Evolutionary conservation across 2,329 filamentous ascomycete species (phyloP).

Genomic region (Colletotrichum tanaceti): DNA sequence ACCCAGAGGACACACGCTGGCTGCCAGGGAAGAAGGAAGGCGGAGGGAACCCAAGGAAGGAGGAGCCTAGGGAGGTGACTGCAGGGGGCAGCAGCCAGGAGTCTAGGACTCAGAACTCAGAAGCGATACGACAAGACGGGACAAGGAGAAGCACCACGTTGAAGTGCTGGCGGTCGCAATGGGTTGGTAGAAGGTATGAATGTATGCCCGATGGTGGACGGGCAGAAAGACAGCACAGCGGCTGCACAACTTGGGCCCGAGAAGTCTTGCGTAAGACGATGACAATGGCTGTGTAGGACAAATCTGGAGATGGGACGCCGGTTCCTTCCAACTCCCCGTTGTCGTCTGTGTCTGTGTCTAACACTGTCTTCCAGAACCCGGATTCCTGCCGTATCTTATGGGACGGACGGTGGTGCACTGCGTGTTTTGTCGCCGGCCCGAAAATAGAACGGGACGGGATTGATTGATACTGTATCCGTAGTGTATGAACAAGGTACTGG

Average conservation of each 20-base stretch:
- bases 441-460: constrained; percentile 34
- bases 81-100: constrained; percentile 10
- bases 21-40: constrained; percentile 35
- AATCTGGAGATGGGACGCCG: constrained; percentile 34
- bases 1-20: constrained; percentile 30
- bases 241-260: constrained; percentile 27
- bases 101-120: background rate
- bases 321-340: constrained; percentile 22
- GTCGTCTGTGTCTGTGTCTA: constrained; percentile 18
- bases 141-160: background rate
- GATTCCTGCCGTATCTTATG: constrained; percentile 28
- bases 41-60: constrained; percentile 30
- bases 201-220: background rate
- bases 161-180: background rate
- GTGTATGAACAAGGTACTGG: constrained; percentile 5
- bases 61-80: background rate
- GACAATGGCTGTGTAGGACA: constrained; percentile 1
- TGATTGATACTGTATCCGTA: background rate
- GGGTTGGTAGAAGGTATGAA: background rate
- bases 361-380: constrained; percentile 21
- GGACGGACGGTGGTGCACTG: constrained; percentile 35
- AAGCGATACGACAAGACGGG: constrained; percentile 6
- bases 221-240: constrained; percentile 20
- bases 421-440: constrained; percentile 38
- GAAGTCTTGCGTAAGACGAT: background rate